Evolutionary conservation across 805 yeast species (phyloP).

Genomic region (Kodamaea hsintzibuensis): DNA sequence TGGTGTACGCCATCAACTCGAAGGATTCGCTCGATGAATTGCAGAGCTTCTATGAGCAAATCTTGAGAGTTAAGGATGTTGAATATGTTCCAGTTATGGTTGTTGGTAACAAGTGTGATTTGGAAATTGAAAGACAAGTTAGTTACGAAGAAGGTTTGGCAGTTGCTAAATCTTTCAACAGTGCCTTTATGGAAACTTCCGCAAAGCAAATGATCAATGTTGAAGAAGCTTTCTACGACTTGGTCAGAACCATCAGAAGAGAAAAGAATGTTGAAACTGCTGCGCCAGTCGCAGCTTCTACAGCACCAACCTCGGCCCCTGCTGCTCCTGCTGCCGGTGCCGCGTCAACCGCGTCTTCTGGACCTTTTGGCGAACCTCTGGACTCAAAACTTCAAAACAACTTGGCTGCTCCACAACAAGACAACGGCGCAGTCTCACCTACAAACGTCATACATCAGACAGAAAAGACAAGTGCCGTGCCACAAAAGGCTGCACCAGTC

Average conservation of each 20-base stretch:
- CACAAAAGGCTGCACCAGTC: slow-evolving; percentile 9
- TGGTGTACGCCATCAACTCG: slow-evolving; percentile 87
- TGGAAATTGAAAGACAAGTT: slow-evolving; percentile 75
- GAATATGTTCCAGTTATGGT: slow-evolving; percentile 73
- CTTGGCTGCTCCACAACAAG: slow-evolving; percentile 5
- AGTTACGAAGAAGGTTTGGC: slow-evolving; percentile 60
- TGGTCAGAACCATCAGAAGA: slow-evolving; percentile 58
- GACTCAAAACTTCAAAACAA: background rate
- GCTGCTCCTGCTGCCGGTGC: slow-evolving; percentile 9
- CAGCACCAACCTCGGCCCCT: slow-evolving; percentile 1
- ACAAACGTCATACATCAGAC: slow-evolving; percentile 4
- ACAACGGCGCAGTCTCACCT: slow-evolving; percentile 2
- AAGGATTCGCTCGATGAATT: slow-evolving; percentile 84
- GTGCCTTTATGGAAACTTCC: slow-evolving; percentile 85
- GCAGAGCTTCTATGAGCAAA: slow-evolving; percentile 73
- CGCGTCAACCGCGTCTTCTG: slow-evolving; percentile 5
- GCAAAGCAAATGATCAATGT: slow-evolving; percentile 92
- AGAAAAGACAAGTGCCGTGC: slow-evolving; percentile 9
- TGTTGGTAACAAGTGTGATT: slow-evolving; percentile 80
- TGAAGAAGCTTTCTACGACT: slow-evolving; percentile 74
- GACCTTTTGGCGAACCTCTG: slow-evolving; percentile 1
- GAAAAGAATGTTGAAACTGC: slow-evolving; percentile 5
- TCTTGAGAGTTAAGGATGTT: slow-evolving; percentile 73
- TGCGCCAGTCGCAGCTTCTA: slow-evolving; percentile 8
- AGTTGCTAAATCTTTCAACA: slow-evolving; percentile 64